Conservation (phyloP, 1,284 basidiomycete genomes). For the Sanghuangporus sanghuang region DNA sequence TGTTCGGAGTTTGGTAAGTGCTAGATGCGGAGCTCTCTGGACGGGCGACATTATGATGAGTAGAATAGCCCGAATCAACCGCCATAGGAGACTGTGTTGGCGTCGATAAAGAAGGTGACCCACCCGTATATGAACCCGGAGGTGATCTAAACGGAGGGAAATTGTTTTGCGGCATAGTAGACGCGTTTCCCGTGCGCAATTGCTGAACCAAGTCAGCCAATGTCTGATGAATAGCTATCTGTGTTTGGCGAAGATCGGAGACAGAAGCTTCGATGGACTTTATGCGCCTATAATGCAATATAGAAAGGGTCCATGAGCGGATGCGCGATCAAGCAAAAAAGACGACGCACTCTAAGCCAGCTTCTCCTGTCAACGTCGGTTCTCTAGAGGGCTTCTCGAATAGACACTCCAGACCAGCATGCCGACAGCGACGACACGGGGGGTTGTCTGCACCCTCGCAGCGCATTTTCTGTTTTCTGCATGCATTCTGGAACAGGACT, state of each 20-base stretch:
- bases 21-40: constrained; percentile 7
- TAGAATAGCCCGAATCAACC: constrained; percentile 6
- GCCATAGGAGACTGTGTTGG: constrained; percentile 13
- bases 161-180: constrained; percentile 21
- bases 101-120: constrained; percentile 15
- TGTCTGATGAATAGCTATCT: constrained; percentile 66
- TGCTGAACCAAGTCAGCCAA: constrained; percentile 74
- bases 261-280: constrained; percentile 81
- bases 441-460: constrained; percentile 89
- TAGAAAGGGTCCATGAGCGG: constrained; percentile 17
- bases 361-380: constrained; percentile 78
- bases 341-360: constrained; percentile 74
- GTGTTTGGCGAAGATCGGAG: constrained; percentile 65
- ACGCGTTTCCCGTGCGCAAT: constrained; percentile 44
- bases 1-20: constrained; percentile 11
- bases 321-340: constrained; percentile 6
- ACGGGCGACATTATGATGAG: background rate
- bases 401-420: constrained; percentile 79
- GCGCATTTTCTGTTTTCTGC: constrained; percentile 83
- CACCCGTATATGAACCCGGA: constrained; percentile 10
- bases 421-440: constrained; percentile 84
- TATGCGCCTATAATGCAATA: constrained; percentile 58
- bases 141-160: constrained; percentile 15
- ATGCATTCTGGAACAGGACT: constrained; percentile 58
- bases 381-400: constrained; percentile 88